Evolutionary conservation across 2,329 filamentous ascomycete genomes (phyloP).

Genomic region (Ophiostoma fasciatum): DNA sequence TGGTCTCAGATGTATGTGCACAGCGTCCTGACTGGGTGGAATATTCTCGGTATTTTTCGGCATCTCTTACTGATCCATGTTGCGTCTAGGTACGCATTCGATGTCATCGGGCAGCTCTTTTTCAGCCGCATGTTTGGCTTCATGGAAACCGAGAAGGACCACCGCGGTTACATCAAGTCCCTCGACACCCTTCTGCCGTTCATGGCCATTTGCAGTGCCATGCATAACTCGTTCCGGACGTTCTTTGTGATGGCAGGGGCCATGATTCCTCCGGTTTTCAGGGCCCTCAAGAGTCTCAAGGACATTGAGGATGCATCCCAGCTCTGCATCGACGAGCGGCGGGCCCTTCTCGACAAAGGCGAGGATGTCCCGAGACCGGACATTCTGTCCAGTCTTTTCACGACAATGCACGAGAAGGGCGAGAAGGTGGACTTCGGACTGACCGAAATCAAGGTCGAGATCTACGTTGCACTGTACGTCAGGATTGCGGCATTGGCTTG

Average conservation of each 20-base stretch:
- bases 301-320: background rate
- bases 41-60: no score
- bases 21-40: no score
- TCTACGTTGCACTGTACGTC: slow-evolving; percentile 1
- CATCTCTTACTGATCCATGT: no score
- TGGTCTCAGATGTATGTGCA: slow-evolving; percentile 1
- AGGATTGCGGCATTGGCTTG: no score
- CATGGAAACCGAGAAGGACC: background rate
- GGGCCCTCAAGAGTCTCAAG: background rate
- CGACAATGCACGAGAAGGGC: background rate
- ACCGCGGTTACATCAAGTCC: background rate
- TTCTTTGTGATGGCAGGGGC: background rate
- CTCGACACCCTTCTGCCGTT: background rate
- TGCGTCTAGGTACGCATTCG: no score
- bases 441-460: background rate
- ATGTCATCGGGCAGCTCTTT: background rate
- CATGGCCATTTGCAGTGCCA: background rate
- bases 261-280: background rate
- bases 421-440: background rate
- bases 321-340: background rate
- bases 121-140: slow-evolving; percentile 3
- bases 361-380: background rate
- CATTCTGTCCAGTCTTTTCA: background rate
- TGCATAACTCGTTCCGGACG: background rate
- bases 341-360: background rate